These are phyloP conservation scores for Solanum phureja DNA, from an alignment of 257 asterid species.

Conservation along the genomic window DNA sequence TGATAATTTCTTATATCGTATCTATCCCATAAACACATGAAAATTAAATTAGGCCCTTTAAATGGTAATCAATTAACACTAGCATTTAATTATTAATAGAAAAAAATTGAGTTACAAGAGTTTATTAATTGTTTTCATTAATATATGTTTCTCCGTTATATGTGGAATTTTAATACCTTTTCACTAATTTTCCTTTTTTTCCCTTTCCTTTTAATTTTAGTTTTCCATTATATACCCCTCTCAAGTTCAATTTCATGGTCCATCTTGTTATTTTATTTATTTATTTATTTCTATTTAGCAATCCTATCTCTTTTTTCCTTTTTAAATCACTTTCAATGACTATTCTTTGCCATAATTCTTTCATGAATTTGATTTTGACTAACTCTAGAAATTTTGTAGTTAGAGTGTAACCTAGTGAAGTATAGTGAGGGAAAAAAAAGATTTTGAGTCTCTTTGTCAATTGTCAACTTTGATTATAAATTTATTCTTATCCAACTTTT, in stretches of 20 bases:
- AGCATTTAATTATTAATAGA: not conserved
- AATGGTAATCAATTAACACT: not conserved
- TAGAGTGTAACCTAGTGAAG: not conserved
- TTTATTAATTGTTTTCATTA: not conserved
- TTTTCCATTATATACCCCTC: not conserved
- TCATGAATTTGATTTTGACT: not conserved
- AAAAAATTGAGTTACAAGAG: not conserved
- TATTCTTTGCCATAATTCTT: not conserved
- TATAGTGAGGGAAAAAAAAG: not conserved
- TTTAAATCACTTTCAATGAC: not conserved
- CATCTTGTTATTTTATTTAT: not conserved
- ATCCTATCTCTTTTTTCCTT: not conserved
- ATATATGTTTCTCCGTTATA: not conserved
- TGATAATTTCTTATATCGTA: not conserved
- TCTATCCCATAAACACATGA: not conserved
- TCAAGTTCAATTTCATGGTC: not conserved
- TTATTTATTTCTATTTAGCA: not conserved
- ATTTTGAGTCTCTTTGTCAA: not conserved
- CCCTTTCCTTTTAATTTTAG: not conserved
- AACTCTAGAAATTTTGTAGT: not conserved
- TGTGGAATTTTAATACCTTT: not conserved
- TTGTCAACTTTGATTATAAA: not conserved
- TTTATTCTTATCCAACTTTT: not conserved
- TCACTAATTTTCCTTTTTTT: not conserved
- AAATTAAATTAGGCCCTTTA: not conserved